These are phyloP conservation scores for Phaeotremella skinneri DNA, from an alignment of 768 basidiomycete species.

Conservation along the genomic window DNA sequence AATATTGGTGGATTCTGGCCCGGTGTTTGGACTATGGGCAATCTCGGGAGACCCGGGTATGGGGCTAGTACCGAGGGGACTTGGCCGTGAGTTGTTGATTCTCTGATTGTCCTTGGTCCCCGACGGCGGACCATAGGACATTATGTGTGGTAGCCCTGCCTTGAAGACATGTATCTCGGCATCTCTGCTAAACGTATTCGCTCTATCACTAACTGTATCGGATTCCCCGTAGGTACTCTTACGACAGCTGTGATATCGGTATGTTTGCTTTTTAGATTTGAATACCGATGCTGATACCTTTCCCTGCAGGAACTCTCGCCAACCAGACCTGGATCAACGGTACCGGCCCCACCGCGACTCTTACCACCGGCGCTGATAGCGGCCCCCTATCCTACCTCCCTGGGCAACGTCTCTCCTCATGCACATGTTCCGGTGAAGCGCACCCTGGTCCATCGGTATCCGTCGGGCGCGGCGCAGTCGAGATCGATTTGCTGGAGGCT, in stretches of 20 bases:
- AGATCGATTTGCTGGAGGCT: constrained; percentile 89
- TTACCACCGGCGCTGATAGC: constrained; percentile 44
- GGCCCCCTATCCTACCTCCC: constrained; percentile 50
- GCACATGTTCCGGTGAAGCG: constrained; percentile 79
- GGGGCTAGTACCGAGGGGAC: constrained; percentile 82
- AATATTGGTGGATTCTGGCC: constrained; percentile 55
- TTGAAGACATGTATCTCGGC: too few species aligned
- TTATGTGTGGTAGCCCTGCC: too few species aligned
- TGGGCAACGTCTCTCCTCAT: constrained; percentile 59
- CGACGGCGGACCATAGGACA: background rate
- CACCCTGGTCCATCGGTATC: constrained; percentile 78
- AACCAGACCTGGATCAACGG: constrained; percentile 47
- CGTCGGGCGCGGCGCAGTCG: constrained; percentile 73
- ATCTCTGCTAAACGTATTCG: background rate
- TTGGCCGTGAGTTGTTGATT: constrained; percentile 47
- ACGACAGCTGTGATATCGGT: constrained; percentile 48
- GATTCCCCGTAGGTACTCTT: constrained; percentile 33
- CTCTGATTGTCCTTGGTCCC: constrained; percentile 65
- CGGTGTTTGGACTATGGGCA: constrained; percentile 64
- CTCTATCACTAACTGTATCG: background rate
- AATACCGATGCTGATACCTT: background rate
- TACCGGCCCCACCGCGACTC: constrained; percentile 39
- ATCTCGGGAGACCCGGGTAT: constrained; percentile 83
- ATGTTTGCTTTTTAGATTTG: background rate
- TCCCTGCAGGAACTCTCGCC: constrained; percentile 30